A percentile compares a stretch with the other conserved stretches of the same genome.
Evolutionary conservation across 1,139 yeast species (phyloP).

Genomic region (Yamadazyma atlantica): DNA sequence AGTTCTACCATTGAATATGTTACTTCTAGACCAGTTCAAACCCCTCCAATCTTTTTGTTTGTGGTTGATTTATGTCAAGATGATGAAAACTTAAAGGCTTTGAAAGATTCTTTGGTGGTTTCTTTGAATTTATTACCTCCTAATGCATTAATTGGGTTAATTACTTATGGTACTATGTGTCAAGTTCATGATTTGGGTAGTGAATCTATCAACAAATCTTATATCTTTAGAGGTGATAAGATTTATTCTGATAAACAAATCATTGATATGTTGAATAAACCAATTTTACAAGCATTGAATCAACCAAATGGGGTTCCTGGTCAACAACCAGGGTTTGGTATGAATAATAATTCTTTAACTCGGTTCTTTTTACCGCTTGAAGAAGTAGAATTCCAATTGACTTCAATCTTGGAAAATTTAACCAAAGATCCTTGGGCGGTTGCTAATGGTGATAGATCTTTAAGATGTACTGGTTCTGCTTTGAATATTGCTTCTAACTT

Average conservation of each 20-base stretch:
- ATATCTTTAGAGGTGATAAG: conserved; percentile 90
- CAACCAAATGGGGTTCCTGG: conserved; percentile 17
- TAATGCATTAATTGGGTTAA: conserved; percentile 85
- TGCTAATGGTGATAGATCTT: conserved; percentile 81
- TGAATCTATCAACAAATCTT: conserved; percentile 73
- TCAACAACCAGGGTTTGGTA: conserved; percentile 11
- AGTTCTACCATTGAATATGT: conserved; percentile 92
- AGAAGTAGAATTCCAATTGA: conserved; percentile 84
- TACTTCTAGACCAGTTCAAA: conserved; percentile 81
- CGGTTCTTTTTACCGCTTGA: conserved; percentile 85
- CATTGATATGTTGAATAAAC: conserved; percentile 67
- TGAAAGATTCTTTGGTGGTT: conserved; percentile 82
- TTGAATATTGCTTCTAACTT: conserved; percentile 79
- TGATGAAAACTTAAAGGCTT: conserved; percentile 84
- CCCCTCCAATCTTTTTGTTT: conserved; percentile 90
- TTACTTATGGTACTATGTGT: conserved; percentile 93
- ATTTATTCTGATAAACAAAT: conserved; percentile 79
- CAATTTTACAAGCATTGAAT: conserved; percentile 35
- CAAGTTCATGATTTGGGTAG: conserved; percentile 92
- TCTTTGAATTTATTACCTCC: conserved; percentile 87
- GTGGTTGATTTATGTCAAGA: conserved; percentile 95
- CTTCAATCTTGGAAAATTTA: conserved; percentile 76
- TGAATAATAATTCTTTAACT: conserved; percentile 48
- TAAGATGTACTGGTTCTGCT: conserved; percentile 94
- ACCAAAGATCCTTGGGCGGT: conserved; percentile 91